These are phyloP conservation scores for Toxoplasma gondii DNA, from an alignment of 169 alveolate species.

Conservation along the genomic window DNA sequence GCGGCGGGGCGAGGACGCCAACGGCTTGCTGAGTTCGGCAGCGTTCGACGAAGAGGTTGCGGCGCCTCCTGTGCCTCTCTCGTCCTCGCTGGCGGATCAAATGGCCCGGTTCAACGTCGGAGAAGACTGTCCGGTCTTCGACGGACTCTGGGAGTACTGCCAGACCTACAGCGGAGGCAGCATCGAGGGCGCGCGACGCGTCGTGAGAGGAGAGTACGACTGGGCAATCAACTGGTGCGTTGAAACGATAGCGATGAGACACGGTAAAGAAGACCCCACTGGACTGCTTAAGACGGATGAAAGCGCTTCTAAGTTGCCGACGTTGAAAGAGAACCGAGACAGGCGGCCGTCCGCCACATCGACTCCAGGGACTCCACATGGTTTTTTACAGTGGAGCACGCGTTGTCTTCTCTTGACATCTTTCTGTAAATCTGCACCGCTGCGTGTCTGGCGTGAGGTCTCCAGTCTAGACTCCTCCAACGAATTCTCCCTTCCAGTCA, in stretches of 20 bases:
- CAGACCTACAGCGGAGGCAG: constrained; percentile 63
- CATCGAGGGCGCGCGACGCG: constrained; percentile 91
- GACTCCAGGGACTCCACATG: no score
- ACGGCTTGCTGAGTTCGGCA: not conserved
- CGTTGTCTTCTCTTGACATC: no score
- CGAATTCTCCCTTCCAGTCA: no score
- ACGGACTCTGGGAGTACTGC: constrained; percentile 93
- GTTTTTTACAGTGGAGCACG: no score
- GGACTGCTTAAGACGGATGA: not conserved
- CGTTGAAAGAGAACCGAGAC: no score
- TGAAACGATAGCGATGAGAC: not conserved
- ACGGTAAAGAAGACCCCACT: no score
- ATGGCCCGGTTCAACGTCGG: constrained; percentile 52
- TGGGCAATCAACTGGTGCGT: constrained; percentile 90
- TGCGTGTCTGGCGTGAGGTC: no score
- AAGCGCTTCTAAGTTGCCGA: no score
- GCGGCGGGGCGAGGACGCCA: not conserved
- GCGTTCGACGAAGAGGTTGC: not conserved
- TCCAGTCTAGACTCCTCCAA: no score
- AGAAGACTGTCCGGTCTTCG: constrained; percentile 97
- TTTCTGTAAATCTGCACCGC: no score
- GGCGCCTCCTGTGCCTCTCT: not conserved
- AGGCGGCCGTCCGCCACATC: no score
- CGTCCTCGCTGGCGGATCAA: constrained; percentile 33
- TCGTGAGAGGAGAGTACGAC: constrained; percentile 93